These are phyloP conservation scores for Trichomonascus vanleenenianus DNA, from an alignment of 805 yeast species.

Conservation along the genomic window DNA sequence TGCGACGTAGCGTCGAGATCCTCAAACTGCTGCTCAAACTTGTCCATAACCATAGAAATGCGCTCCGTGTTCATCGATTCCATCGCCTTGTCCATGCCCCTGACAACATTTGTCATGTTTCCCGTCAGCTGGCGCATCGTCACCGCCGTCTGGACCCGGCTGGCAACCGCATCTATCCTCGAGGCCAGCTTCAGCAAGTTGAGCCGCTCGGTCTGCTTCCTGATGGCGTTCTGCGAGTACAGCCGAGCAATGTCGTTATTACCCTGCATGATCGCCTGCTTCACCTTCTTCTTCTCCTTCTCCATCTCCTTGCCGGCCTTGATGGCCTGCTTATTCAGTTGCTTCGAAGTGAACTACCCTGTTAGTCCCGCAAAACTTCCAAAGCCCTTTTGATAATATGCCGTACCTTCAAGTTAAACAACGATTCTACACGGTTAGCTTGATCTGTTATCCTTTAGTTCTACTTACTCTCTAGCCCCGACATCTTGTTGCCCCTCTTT, in stretches of 20 bases:
- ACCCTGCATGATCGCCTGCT: conserved; percentile 77
- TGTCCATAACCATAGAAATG: conserved; percentile 93
- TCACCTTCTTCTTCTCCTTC: conserved; percentile 78
- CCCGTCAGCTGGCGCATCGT: conserved; percentile 94
- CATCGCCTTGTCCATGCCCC: conserved; percentile 94
- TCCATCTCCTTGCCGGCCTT: conserved; percentile 88
- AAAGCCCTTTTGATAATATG: not conserved
- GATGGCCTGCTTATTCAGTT: conserved; percentile 79
- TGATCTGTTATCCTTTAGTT: not conserved
- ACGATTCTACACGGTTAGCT: conserved; percentile 36
- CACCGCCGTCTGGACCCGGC: conserved; percentile 94
- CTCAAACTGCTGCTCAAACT: conserved; percentile 92
- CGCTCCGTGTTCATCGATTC: conserved; percentile 92
- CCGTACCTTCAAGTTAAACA: conserved; percentile 51
- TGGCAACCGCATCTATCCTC: conserved; percentile 91
- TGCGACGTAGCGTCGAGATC: conserved; percentile 90
- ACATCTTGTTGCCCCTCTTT: conserved; percentile 22
- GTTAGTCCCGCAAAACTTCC: too few relatives aligned
- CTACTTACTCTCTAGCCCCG: conserved; percentile 37
- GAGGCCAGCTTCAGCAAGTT: conserved; percentile 77
- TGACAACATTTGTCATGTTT: conserved; percentile 87
- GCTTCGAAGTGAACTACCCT: conserved; percentile 79
- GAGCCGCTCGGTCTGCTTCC: conserved; percentile 81
- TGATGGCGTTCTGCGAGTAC: conserved; percentile 92
- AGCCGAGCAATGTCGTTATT: conserved; percentile 87